phyloP scores from a whole-genome alignment of 345 rosid species.

The Barbarea vulgaris region DNA sequence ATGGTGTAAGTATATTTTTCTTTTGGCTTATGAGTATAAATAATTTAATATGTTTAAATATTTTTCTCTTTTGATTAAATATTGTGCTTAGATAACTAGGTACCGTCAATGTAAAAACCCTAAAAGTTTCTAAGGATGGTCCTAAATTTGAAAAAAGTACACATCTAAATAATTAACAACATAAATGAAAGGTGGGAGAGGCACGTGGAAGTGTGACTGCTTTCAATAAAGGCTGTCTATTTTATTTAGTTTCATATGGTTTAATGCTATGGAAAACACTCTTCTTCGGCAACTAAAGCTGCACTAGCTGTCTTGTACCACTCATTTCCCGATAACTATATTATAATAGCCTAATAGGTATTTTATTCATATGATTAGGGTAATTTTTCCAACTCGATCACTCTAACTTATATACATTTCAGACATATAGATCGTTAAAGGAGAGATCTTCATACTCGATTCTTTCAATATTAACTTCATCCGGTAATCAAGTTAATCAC shows the following conservation, averaged over 20 bases:
- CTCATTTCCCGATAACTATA: neutral
- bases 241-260: constrained; percentile 15
- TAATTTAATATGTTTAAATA: neutral
- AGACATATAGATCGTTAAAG: neutral
- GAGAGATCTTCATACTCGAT: neutral
- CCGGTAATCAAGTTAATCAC: neutral
- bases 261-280: constrained; percentile 16
- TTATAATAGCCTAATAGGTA: neutral
- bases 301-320: neutral
- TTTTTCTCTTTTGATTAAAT: neutral
- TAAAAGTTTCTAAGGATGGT: constrained; percentile 6
- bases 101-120: neutral
- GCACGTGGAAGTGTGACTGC: constrained; percentile 35
- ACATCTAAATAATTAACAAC: constrained; percentile 1
- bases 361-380: neutral
- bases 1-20: constrained; percentile 18
- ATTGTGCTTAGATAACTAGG: neutral
- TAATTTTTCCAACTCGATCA: neutral
- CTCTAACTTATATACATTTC: neutral
- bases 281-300: constrained; percentile 19
- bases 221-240: constrained; percentile 26
- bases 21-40: neutral
- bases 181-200: constrained; percentile 27
- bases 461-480: neutral
- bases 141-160: constrained; percentile 13